phyloP scores from a whole-genome alignment of 106 monocot species.

The Dioscorea dumetorum region DNA sequence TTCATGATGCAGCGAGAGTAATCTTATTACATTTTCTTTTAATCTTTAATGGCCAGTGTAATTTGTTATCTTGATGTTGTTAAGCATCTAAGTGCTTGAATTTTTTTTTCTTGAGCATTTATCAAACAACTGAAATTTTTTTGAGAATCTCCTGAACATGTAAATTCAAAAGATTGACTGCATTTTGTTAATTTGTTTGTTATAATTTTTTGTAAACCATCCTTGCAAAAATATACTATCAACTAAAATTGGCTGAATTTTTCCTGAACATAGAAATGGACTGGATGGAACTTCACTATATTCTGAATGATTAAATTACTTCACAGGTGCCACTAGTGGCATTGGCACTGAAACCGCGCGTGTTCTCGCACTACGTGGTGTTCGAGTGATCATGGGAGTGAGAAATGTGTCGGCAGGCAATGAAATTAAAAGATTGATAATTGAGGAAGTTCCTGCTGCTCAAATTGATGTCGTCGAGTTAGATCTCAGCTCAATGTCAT shows the following conservation, averaged over 20 bases:
- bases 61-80: too few species aligned
- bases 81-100: too few species aligned
- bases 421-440: neutral
- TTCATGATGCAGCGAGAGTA: too few species aligned
- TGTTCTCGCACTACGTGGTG: conserved; percentile 10
- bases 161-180: too few species aligned
- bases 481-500: conserved; percentile 4
- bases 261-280: neutral
- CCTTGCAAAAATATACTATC: too few species aligned
- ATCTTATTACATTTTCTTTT: too few species aligned
- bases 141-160: too few species aligned
- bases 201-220: too few species aligned
- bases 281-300: neutral
- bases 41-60: too few species aligned
- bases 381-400: conserved; percentile 5
- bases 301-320: neutral
- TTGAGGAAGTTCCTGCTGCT: neutral
- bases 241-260: neutral
- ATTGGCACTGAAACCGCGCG: conserved; percentile 13
- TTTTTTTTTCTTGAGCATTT: too few species aligned
- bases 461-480: conserved; percentile 7
- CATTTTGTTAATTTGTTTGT: too few species aligned
- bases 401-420: conserved; percentile 1
- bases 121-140: too few species aligned
- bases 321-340: neutral